Percentiles rank a stretch among this genome's conserved stretches.
Conservation (phyloP, 23 red algal genomes). For the Gracilaria caudata region DNA sequence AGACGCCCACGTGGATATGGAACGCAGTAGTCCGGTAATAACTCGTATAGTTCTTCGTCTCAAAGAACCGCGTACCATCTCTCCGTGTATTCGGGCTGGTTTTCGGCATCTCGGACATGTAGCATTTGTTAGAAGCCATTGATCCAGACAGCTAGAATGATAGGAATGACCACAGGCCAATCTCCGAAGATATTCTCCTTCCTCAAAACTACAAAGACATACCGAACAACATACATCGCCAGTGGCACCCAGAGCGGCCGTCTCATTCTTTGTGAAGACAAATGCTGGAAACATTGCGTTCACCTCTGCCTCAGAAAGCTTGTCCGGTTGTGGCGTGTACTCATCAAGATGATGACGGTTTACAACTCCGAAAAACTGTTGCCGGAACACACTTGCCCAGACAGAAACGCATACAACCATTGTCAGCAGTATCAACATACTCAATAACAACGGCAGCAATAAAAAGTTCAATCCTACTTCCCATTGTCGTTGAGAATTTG, state of each 20-base stretch:
- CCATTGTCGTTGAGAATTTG: conserved; percentile 14
- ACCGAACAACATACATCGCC: conserved; percentile 45
- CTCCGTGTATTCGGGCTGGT: conserved; percentile 37
- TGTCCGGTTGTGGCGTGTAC: conserved; percentile 9
- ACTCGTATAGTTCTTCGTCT: neutral
- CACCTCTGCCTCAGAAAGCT: conserved; percentile 50
- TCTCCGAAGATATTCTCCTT: conserved; percentile 43
- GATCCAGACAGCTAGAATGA: conserved; percentile 50
- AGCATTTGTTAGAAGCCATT: conserved; percentile 50
- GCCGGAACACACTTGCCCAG: conserved; percentile 52
- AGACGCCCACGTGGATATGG: neutral
- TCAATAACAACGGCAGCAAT: conserved; percentile 30
- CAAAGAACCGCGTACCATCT: conserved; percentile 19
- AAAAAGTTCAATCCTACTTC: conserved; percentile 25
- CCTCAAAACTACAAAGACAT: conserved; percentile 45
- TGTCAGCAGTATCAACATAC: conserved; percentile 44
- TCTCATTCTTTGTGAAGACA: conserved; percentile 40
- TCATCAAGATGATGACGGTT: conserved; percentile 10
- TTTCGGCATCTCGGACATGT: conserved; percentile 66
- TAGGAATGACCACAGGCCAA: conserved; percentile 59
- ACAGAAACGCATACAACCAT: conserved; percentile 56
- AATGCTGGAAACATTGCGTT: conserved; percentile 59
- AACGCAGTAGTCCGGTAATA: conserved; percentile 1
- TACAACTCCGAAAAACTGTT: conserved; percentile 46
- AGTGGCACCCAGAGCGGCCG: conserved; percentile 38